Evolutionary conservation across 1,284 basidiomycete species (phyloP).

Genomic region (Neolentinus lepideus): DNA sequence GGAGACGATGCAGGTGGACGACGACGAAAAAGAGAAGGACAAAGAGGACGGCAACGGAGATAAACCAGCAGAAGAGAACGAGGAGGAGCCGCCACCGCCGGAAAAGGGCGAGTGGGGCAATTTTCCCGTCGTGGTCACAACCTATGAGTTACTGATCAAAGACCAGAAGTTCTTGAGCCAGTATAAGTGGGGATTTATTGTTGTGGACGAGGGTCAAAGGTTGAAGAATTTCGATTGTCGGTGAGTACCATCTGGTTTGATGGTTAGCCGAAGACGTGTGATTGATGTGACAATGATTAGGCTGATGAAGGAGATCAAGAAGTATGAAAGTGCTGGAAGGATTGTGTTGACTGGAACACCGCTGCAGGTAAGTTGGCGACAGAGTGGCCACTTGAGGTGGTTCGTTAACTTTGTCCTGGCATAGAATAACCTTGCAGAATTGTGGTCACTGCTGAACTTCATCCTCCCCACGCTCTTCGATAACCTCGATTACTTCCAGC

Average conservation of each 20-base stretch:
- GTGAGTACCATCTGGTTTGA: background rate
- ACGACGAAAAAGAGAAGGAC: background rate
- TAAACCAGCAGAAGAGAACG: background rate
- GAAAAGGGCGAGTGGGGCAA: constrained; percentile 2
- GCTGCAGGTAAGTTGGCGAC: constrained; percentile 58
- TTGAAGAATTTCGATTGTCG: constrained; percentile 87
- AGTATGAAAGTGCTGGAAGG: constrained; percentile 77
- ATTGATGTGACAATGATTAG: constrained; percentile 22
- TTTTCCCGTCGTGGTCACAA: constrained; percentile 84
- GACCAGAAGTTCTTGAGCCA: constrained; percentile 64
- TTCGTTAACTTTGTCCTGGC: background rate
- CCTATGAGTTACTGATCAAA: constrained; percentile 90
- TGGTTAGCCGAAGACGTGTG: background rate
- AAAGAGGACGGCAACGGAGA: background rate
- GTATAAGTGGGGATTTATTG: constrained; percentile 87
- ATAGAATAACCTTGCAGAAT: constrained; percentile 86
- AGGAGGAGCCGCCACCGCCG: background rate
- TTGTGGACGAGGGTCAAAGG: constrained; percentile 94
- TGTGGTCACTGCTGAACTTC: constrained; percentile 95
- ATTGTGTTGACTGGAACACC: constrained; percentile 95
- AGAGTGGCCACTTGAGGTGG: too few species aligned
- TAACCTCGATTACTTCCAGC: constrained; percentile 85
- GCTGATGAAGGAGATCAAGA: constrained; percentile 89
- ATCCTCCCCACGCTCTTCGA: constrained; percentile 90
- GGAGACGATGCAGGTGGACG: constrained; percentile 11